Percentiles rank a stretch among this genome's conserved stretches.
These are phyloP conservation scores for Mortierella sp. DNA, from an alignment of 371 early-diverging fungal species.

Conservation along the genomic window DNA sequence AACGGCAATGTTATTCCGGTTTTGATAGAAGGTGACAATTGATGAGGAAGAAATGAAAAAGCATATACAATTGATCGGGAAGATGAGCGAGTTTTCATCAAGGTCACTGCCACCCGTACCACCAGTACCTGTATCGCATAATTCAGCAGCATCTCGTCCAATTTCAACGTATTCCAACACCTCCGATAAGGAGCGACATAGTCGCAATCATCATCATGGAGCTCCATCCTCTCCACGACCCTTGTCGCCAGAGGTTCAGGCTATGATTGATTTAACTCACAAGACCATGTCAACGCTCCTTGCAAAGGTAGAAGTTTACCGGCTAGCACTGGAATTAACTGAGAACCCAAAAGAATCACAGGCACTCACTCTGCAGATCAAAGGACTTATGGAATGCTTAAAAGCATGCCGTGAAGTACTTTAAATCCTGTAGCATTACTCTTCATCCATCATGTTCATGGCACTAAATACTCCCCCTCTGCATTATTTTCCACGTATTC, in stretches of 20 bases:
- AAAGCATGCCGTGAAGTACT: constrained; percentile 48
- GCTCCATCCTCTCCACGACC: constrained; percentile 6
- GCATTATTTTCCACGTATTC: not conserved
- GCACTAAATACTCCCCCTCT: not conserved
- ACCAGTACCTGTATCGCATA: constrained; percentile 11
- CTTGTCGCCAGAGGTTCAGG: constrained; percentile 30
- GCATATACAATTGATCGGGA: constrained; percentile 42
- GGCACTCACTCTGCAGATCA: constrained; percentile 36
- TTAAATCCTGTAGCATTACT: not conserved
- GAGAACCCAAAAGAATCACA: constrained; percentile 49
- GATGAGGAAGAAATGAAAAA: constrained; percentile 46
- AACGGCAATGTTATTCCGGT: not conserved
- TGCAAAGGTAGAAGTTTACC: constrained; percentile 37
- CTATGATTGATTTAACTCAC: constrained; percentile 34
- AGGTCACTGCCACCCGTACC: constrained; percentile 49
- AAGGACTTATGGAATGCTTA: constrained; percentile 49
- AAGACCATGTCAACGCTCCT: constrained; percentile 43
- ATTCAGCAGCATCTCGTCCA: constrained; percentile 24
- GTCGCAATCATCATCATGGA: constrained; percentile 2
- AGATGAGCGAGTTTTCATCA: constrained; percentile 28
- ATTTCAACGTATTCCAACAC: constrained; percentile 32
- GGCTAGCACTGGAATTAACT: constrained; percentile 40
- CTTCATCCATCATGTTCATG: not conserved
- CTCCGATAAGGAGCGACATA: constrained; percentile 27
- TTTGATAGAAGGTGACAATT: constrained; percentile 8